Conservation (phyloP, 179 eudicot species). For the Silene coronaria region DNA sequence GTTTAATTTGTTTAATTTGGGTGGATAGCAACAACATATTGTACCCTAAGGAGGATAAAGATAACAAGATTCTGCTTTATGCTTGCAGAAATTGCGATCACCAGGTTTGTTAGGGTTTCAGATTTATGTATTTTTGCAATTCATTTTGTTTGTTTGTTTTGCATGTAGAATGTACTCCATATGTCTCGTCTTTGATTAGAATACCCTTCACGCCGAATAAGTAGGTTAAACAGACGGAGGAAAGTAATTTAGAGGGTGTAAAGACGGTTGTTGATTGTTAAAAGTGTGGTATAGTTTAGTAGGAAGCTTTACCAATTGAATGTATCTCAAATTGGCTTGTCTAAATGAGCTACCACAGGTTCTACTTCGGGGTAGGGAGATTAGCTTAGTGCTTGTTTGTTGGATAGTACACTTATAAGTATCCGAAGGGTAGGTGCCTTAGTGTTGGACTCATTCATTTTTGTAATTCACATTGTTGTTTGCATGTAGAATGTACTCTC, state of each 20-base stretch:
- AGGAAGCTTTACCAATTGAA: neutral
- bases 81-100: constrained; percentile 96
- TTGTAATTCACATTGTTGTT: neutral
- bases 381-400: too few species aligned
- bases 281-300: neutral
- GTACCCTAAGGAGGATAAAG: constrained; percentile 91
- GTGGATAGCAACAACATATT: constrained; percentile 75
- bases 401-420: too few species aligned
- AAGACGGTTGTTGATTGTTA: neutral
- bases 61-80: constrained; percentile 71
- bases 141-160: too few species aligned
- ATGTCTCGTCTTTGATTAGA: too few species aligned
- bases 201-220: too few species aligned
- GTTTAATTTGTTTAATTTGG: neutral
- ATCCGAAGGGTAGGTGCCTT: too few species aligned
- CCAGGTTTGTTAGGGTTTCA: constrained; percentile 51
- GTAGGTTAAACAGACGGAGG: neutral
- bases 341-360: neutral
- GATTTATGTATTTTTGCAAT: neutral
- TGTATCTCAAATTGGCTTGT: neutral
- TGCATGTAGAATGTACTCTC: neutral
- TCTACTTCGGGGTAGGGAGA: too few species aligned
- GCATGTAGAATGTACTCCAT: neutral
- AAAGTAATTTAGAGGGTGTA: neutral
- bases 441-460: too few species aligned